These are phyloP conservation scores for Barnettozyma wickerhamii DNA, from an alignment of 805 yeast genomes.

Conservation along the genomic window DNA sequence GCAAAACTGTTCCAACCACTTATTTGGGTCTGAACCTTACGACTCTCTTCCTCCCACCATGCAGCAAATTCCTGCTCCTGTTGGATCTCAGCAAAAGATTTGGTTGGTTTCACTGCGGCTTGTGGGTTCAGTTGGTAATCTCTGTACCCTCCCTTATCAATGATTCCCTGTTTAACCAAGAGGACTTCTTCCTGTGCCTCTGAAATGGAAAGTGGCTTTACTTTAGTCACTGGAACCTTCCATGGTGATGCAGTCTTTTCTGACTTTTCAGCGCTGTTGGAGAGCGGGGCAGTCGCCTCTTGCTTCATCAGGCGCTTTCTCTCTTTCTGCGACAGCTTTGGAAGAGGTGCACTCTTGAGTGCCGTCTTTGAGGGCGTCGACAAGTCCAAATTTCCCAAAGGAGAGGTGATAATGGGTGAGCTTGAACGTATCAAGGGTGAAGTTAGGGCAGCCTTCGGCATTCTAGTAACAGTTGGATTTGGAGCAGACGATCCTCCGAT, in stretches of 20 bases:
- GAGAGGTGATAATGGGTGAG: not conserved
- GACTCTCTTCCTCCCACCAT: slow-evolving; percentile 86
- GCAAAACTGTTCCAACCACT: slow-evolving; percentile 4
- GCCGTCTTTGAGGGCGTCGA: slow-evolving; percentile 2
- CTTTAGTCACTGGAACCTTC: slow-evolving; percentile 15
- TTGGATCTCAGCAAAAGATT: slow-evolving; percentile 63
- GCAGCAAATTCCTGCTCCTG: slow-evolving; percentile 79
- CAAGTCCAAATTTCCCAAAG: no score
- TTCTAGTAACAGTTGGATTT: no score
- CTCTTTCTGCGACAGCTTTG: slow-evolving; percentile 50
- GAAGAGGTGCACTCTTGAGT: slow-evolving; percentile 11
- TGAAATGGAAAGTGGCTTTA: slow-evolving; percentile 15
- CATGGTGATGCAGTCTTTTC: slow-evolving; percentile 15
- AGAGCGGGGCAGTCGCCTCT: slow-evolving; percentile 8
- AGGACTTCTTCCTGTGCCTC: slow-evolving; percentile 20
- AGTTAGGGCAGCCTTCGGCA: no score
- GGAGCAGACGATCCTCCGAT: no score
- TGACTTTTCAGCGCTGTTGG: slow-evolving; percentile 4
- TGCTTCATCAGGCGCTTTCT: slow-evolving; percentile 40
- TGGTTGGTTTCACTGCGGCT: slow-evolving; percentile 15
- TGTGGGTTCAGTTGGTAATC: slow-evolving; percentile 9
- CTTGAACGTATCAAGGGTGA: not conserved
- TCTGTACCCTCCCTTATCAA: slow-evolving; percentile 5
- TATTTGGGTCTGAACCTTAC: slow-evolving; percentile 49
- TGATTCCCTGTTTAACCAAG: slow-evolving; percentile 29